A percentile compares a stretch with the other conserved stretches of the same genome.
Conservation (phyloP, 306 rosid genomes). For the Casuarina glauca region DNA sequence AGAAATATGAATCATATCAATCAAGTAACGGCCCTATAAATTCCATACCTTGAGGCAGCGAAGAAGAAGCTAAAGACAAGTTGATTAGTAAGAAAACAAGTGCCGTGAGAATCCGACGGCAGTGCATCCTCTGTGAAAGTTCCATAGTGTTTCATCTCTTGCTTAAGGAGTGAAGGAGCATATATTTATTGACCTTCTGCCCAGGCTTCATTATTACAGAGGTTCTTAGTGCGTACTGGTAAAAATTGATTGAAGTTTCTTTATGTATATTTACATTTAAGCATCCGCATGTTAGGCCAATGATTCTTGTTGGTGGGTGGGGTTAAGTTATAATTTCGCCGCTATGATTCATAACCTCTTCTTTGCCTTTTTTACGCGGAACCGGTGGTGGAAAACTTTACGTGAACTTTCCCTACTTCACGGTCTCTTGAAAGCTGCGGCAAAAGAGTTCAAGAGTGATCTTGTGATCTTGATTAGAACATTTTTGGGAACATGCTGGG, state of each 20-base stretch:
- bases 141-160: constrained; percentile 14
- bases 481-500: too few relatives aligned
- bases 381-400: background rate
- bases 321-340: constrained; percentile 33
- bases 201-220: constrained; percentile 27
- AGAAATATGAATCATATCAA: background rate
- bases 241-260: constrained; percentile 42
- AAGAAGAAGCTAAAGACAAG: constrained; percentile 36
- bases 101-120: constrained; percentile 28
- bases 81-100: constrained; percentile 29
- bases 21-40: background rate
- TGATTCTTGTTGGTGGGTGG: constrained; percentile 42
- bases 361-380: background rate
- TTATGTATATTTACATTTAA: constrained; percentile 7
- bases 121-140: constrained; percentile 2
- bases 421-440: constrained; percentile 26
- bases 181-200: constrained; percentile 35
- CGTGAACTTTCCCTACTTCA: constrained; percentile 6
- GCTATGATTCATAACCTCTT: constrained; percentile 16
- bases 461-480: too few relatives aligned
- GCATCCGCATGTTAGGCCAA: constrained; percentile 49
- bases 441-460: background rate
- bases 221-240: constrained; percentile 36
- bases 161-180: constrained; percentile 21
- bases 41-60: constrained; percentile 46